Conservation (phyloP, 192 early-diverging fungal genomes). For the Chytriomyces confervae region DNA sequence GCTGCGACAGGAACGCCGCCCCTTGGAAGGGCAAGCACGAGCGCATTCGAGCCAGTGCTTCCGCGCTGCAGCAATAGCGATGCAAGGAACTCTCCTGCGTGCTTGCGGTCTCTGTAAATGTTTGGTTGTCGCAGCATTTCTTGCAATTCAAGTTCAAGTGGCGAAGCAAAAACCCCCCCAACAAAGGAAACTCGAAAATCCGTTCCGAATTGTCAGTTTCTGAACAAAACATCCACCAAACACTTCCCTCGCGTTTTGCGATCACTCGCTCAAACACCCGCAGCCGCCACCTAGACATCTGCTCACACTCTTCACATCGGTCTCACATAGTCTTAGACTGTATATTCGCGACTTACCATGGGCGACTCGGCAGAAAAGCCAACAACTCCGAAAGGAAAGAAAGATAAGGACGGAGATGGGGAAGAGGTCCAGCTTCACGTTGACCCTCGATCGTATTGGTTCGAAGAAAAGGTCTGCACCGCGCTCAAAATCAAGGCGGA, state of each 20-base stretch:
- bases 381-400: conserved; percentile 48
- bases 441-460: conserved; percentile 64
- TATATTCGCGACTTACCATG: too few relatives aligned
- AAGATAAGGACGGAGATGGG: conserved; percentile 58
- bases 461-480: conserved; percentile 59
- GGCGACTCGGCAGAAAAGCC: conserved; percentile 26
- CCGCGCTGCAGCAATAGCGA: conserved; percentile 10
- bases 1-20: conserved; percentile 54
- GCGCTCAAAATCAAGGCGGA: conserved; percentile 66
- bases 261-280: too few relatives aligned
- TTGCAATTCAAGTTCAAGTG: neutral
- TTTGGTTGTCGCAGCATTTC: neutral
- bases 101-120: conserved; percentile 9
- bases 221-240: too few relatives aligned
- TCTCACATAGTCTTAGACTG: too few relatives aligned
- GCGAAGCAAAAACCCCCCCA: too few relatives aligned
- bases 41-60: neutral
- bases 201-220: too few relatives aligned
- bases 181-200: too few relatives aligned
- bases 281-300: too few relatives aligned
- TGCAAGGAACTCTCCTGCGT: conserved; percentile 10
- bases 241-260: too few relatives aligned
- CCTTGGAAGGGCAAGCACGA: conserved; percentile 49
- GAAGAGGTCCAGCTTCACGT: conserved; percentile 49
- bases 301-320: too few relatives aligned